Evolutionary conservation across 306 rosid species (phyloP), one percentile per base, ranked within the genome.

Genomic region (Cercis canadensis): DNA sequence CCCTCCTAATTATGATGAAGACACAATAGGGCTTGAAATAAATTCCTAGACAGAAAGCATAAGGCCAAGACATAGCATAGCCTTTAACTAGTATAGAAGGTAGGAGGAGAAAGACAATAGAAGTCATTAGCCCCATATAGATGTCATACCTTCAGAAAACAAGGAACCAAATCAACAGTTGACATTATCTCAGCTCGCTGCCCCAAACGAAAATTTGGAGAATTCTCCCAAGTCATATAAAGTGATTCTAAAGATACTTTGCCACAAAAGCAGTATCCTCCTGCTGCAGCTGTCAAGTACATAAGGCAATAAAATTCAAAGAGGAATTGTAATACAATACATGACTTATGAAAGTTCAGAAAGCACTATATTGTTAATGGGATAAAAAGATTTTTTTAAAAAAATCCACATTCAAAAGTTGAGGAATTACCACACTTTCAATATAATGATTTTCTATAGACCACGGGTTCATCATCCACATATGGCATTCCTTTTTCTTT

Each of bases 101-200:
- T 74, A 67, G 61, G 16, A 62, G 67, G 60, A 46, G 18, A 43
- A 39, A 43, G 55, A 51, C 75, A 39, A 17, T 49, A 62, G 21
- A 40, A 65, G 44, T 62, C 56, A 76, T 41, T 31, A 68, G 34
- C n/a, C 69, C 36, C 24, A 5, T 44, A 55, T 36, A 69, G 12
- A 78, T 51, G 62, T 10, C 73, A 69, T 81, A 95, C 99, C 97
- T 86, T 87, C 53, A 83, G 21, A 65, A 74, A 66, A 80, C 99
- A 89, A 57, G 96, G 84, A 73, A 69, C 67, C 84, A 91, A 76
- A 49, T 86, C 83, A 47, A 85, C 65, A 13, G 83, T 74, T 21
- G 82, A 62, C 70, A 75, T 76, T 53, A 83, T 72, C 83, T 86
- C 89, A 24, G 87, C 92, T 79, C 83, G 83, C 83, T 77, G 87